Evolutionary conservation across 805 yeast species (phyloP).

Genomic region (Lipomyces starkeyi): DNA sequence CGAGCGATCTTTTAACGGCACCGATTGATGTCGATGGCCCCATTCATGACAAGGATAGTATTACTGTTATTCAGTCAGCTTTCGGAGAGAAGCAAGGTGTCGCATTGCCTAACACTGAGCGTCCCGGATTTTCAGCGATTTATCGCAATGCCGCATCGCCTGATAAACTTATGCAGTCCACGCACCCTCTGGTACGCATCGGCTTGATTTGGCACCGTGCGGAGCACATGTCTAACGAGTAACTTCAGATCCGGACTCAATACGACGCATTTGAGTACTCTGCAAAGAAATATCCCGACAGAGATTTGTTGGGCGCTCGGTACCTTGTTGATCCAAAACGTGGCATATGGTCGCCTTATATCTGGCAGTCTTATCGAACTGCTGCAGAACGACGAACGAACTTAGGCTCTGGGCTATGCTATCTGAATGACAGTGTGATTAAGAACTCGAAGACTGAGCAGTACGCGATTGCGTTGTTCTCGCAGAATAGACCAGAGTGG

Average conservation of each 20-base stretch:
- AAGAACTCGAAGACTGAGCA: conserved; percentile 43
- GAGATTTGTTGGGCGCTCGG: conserved; percentile 51
- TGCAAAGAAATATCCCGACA: conserved; percentile 41
- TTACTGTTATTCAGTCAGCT: conserved; percentile 15
- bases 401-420: conserved; percentile 62
- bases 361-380: conserved; percentile 52
- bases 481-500: conserved; percentile 72
- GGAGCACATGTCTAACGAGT: neutral
- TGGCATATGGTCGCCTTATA: conserved; percentile 53
- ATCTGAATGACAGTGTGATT: conserved; percentile 45
- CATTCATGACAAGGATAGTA: conserved; percentile 29
- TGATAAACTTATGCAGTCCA: conserved; percentile 42
- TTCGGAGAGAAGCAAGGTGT: conserved; percentile 47
- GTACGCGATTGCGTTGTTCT: conserved; percentile 62
- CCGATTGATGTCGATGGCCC: conserved; percentile 12
- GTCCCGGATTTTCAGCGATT: conserved; percentile 57
- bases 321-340: conserved; percentile 45
- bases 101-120: conserved; percentile 50
- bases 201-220: neutral
- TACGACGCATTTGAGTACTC: conserved; percentile 48
- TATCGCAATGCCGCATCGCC: conserved; percentile 54
- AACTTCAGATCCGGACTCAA: conserved; percentile 47
- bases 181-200: conserved; percentile 44
- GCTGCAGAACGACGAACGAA: conserved; percentile 53
- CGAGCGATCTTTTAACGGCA: conserved; percentile 21